Conservation (phyloP, 257 asterid species). For the Echium plantagineum region DNA sequence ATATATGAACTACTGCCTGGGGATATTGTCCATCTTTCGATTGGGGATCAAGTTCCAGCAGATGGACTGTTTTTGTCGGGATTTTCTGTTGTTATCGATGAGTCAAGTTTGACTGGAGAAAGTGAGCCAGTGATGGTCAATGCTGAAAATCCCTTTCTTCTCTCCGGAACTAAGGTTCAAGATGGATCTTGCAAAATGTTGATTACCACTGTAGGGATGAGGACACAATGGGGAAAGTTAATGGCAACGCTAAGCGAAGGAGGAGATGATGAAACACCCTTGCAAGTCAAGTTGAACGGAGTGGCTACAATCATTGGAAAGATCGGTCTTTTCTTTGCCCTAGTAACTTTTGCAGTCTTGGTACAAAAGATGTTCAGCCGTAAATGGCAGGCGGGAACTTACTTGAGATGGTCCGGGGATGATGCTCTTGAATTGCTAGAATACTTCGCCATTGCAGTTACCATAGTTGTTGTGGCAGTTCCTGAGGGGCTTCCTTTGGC, state of each 20-base stretch:
- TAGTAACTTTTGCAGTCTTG: conserved; percentile 68
- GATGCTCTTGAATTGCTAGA: conserved; percentile 67
- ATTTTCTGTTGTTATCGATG: conserved; percentile 65
- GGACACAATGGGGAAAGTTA: conserved; percentile 87
- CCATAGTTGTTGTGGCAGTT: conserved; percentile 89
- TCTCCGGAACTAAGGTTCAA: conserved; percentile 87
- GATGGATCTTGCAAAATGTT: conserved; percentile 91
- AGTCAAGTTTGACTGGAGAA: conserved; percentile 82
- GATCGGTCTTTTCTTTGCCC: conserved; percentile 70
- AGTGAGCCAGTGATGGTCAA: conserved; percentile 68
- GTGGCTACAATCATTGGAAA: conserved; percentile 89
- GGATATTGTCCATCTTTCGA: conserved; percentile 67
- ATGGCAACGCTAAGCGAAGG: conserved; percentile 89
- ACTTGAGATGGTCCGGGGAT: conserved; percentile 54
- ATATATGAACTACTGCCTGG: conserved; percentile 75
- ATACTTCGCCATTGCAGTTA: conserved; percentile 80
- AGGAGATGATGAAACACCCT: conserved; percentile 84
- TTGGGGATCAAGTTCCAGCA: conserved; percentile 90
- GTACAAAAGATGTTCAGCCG: conserved; percentile 54
- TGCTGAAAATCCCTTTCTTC: conserved; percentile 53
- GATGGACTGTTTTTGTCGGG: conserved; percentile 79
- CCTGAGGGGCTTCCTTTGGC: conserved; percentile 93
- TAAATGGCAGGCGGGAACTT: conserved; percentile 35
- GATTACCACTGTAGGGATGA: conserved; percentile 82
- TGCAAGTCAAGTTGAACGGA: conserved; percentile 79